Evolutionary conservation across 2,329 filamentous ascomycete species (phyloP).

Genomic region (Lasiodiplodia hormozganensis): DNA sequence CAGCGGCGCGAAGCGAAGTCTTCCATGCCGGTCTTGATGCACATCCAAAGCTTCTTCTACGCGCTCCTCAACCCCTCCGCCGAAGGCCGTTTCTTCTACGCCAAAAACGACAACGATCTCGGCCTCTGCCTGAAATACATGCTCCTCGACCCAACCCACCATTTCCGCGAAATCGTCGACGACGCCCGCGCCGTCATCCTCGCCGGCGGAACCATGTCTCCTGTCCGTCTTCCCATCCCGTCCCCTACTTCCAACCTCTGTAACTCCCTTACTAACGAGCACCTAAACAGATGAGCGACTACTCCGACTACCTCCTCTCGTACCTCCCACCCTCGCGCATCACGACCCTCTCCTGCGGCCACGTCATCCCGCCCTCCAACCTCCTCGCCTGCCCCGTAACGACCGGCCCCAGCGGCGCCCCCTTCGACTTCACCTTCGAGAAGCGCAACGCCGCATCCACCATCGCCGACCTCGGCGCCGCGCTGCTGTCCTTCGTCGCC

Average conservation of each 20-base stretch:
- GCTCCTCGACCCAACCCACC: conserved; percentile 87
- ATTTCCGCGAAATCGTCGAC: conserved; percentile 87
- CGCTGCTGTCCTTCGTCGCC: conserved; percentile 74
- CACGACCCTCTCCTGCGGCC: conserved; percentile 86
- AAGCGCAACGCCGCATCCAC: conserved; percentile 72
- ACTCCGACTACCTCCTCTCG: conserved; percentile 83
- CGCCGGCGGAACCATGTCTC: conserved; percentile 97
- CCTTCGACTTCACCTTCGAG: conserved; percentile 89
- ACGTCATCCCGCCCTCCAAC: conserved; percentile 86
- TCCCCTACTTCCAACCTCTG: not conserved
- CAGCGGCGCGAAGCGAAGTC: conserved; percentile 24
- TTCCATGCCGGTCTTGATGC: conserved; percentile 63
- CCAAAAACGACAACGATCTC: conserved; percentile 50
- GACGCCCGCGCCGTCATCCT: conserved; percentile 86
- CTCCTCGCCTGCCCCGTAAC: conserved; percentile 78
- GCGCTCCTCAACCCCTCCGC: conserved; percentile 84
- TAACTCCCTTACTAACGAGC: not conserved
- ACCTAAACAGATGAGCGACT: conserved; percentile 74
- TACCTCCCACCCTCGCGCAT: conserved; percentile 69
- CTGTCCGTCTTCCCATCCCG: conserved; percentile 60
- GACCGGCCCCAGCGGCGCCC: conserved; percentile 53
- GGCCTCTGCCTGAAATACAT: conserved; percentile 72
- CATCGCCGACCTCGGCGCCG: conserved; percentile 75
- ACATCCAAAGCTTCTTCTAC: conserved; percentile 73
- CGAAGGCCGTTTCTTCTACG: conserved; percentile 68